Conservation (phyloP, 805 yeast genomes). For the Starmerella vaccinii region DNA sequence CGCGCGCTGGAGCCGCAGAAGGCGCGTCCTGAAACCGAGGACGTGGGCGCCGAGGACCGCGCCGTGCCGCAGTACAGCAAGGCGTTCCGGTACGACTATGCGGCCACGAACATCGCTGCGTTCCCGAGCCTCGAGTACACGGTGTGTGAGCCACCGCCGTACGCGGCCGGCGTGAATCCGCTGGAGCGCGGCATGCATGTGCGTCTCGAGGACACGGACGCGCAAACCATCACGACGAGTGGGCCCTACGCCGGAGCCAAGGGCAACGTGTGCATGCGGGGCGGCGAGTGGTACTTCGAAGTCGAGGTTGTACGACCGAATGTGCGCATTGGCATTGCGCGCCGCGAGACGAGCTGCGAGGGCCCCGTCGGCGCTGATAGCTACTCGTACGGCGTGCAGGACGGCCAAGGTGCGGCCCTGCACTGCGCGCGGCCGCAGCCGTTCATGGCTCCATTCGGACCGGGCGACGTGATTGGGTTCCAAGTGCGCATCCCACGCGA, state of each 20-base stretch:
- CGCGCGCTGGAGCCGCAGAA: slow-evolving; percentile 7
- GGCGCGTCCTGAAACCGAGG: slow-evolving; percentile 4
- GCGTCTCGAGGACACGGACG: slow-evolving; percentile 7
- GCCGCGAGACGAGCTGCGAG: slow-evolving; percentile 81
- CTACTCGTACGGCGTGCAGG: slow-evolving; percentile 85
- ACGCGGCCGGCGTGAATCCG: slow-evolving; percentile 15
- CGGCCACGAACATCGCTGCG: slow-evolving; percentile 10
- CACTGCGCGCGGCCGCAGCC: slow-evolving; percentile 61
- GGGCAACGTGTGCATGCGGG: slow-evolving; percentile 53
- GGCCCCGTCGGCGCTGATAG: slow-evolving; percentile 96
- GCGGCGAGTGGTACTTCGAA: slow-evolving; percentile 83
- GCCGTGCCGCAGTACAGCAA: slow-evolving; percentile 13
- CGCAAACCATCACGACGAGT: slow-evolving; percentile 40
- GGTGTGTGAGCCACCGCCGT: slow-evolving; percentile 14
- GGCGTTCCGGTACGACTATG: slow-evolving; percentile 16
- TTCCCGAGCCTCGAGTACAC: slow-evolving; percentile 20
- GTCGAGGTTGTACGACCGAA: slow-evolving; percentile 44
- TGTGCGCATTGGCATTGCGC: slow-evolving; percentile 70
- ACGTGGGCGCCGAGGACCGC: background rate
- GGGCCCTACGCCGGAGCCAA: slow-evolving; percentile 76
- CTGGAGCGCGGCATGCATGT: slow-evolving; percentile 14
- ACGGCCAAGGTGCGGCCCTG: slow-evolving; percentile 57
- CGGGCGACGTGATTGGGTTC: slow-evolving; percentile 80
- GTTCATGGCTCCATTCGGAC: slow-evolving; percentile 48
- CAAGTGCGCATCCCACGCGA: slow-evolving; percentile 55